A percentile compares a stretch with the other conserved stretches of the same genome.
Evolutionary conservation across 495 filamentous ascomycete species (phyloP).

Genomic region (Penicillium silybi): DNA sequence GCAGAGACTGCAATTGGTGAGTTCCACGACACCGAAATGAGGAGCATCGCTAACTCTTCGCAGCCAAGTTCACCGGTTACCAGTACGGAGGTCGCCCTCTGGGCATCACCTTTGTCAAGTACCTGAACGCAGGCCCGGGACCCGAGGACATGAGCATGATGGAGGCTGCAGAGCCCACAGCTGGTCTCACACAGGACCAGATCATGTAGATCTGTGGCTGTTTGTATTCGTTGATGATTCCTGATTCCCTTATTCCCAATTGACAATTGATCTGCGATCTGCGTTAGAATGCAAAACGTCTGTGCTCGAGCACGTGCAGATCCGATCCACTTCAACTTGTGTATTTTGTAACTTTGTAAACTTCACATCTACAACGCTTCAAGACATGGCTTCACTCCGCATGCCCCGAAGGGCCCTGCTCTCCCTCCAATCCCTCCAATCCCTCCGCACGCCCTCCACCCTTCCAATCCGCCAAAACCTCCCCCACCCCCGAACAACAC

Average conservation of each 20-base stretch:
- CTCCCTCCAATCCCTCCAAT: conserved; percentile 1
- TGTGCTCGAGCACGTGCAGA: conserved; percentile 2
- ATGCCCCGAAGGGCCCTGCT: neutral
- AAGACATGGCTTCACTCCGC: conserved; percentile 10
- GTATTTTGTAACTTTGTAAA: conserved; percentile 3
- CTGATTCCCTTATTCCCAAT: conserved; percentile 25
- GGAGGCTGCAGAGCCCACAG: conserved; percentile 72
- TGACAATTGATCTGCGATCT: neutral
- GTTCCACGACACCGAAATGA: conserved; percentile 14
- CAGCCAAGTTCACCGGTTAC: conserved; percentile 93
- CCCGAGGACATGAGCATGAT: conserved; percentile 68
- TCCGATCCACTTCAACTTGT: neutral
- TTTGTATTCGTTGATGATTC: conserved; percentile 9
- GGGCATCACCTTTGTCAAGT: conserved; percentile 88
- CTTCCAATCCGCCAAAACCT: neutral
- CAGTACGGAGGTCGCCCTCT: conserved; percentile 95
- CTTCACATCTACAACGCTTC: neutral
- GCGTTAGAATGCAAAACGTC: conserved; percentile 12
- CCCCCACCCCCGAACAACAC: neutral
- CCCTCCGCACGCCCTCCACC: neutral
- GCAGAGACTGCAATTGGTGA: conserved; percentile 85
- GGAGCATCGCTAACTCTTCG: conserved; percentile 11
- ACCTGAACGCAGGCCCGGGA: conserved; percentile 59
- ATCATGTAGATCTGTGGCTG: conserved; percentile 66
- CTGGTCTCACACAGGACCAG: conserved; percentile 87